Percentiles rank a stretch among this genome's conserved stretches.
Evolutionary conservation across 108 stramenopile genomes (phyloP).

Genomic region (Nannochloropsis salina): DNA sequence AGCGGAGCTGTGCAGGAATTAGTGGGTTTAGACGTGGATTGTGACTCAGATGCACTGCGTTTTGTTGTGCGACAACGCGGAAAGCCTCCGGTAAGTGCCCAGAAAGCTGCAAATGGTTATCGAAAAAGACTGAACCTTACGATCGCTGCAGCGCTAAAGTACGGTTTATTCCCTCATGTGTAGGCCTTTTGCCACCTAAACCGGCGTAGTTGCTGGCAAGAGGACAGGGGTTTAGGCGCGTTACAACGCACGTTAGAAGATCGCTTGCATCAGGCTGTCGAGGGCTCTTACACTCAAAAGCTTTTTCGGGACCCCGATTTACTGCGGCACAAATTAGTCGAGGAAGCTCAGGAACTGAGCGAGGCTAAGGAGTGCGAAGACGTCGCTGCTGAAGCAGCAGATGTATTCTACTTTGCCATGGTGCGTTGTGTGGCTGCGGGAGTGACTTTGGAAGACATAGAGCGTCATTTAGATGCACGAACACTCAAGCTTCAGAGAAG

Average conservation of each 20-base stretch:
- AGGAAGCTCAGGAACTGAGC: slow-evolving; percentile 94
- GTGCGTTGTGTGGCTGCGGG: slow-evolving; percentile 80
- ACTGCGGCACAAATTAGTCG: slow-evolving; percentile 87
- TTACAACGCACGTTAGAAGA: slow-evolving; percentile 70
- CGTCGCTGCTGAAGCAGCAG: slow-evolving; percentile 89
- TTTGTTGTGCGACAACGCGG: slow-evolving; percentile 84
- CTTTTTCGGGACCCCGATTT: slow-evolving; percentile 80
- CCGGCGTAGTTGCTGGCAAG: slow-evolving; percentile 73
- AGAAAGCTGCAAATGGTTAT: background rate
- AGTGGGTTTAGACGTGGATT: slow-evolving; percentile 77
- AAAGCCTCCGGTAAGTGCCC: slow-evolving; percentile 46
- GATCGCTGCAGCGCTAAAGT: background rate
- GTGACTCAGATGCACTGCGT: slow-evolving; percentile 88
- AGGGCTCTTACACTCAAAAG: slow-evolving; percentile 90
- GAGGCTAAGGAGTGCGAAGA: slow-evolving; percentile 75
- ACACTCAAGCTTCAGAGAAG: slow-evolving; percentile 85
- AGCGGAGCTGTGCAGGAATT: slow-evolving; percentile 84
- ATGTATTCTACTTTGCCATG: slow-evolving; percentile 92
- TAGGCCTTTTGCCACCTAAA: background rate
- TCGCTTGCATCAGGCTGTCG: slow-evolving; percentile 69
- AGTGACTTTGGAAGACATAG: slow-evolving; percentile 83
- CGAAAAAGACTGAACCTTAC: background rate
- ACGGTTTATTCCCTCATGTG: background rate
- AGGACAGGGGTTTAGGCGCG: slow-evolving; percentile 70
- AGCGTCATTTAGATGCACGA: slow-evolving; percentile 65